Conservation (phyloP, 177 flowering plant genomes). For the Vitis hybrid region DNA sequence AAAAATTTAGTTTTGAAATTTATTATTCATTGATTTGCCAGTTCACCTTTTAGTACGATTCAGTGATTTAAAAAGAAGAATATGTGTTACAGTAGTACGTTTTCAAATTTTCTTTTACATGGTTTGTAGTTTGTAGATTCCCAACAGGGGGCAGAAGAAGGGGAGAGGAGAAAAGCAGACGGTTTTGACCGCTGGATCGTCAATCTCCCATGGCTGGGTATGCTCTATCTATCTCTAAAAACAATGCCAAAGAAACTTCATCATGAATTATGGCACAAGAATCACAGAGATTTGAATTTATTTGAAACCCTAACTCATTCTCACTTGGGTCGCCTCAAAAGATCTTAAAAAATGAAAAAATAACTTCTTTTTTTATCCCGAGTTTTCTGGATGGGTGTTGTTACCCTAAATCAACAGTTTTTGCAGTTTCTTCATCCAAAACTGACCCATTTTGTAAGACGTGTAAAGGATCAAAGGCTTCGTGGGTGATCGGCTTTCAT, state of each 20-base stretch:
- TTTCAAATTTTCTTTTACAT: not conserved
- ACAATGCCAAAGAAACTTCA: not conserved
- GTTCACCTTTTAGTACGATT: too few relatives aligned
- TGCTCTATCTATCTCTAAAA: conserved; percentile 1
- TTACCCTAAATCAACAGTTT: too few relatives aligned
- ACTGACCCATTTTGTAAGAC: not conserved
- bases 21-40: too few relatives aligned
- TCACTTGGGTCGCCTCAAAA: conserved; percentile 4
- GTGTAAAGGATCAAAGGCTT: not conserved
- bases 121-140: not conserved
- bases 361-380: not conserved
- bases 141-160: not conserved
- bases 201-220: conserved; percentile 21
- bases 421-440: not conserved
- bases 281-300: not conserved
- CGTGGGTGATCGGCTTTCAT: not conserved
- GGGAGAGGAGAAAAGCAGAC: not conserved
- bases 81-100: not conserved
- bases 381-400: not conserved
- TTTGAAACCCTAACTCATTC: not conserved
- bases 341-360: not conserved
- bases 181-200: conserved; percentile 2
- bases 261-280: not conserved
- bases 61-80: not conserved
- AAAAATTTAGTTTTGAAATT: too few relatives aligned